These are phyloP conservation scores for Serendipita sp. DNA, from an alignment of 768 basidiomycete species.

Conservation along the genomic window DNA sequence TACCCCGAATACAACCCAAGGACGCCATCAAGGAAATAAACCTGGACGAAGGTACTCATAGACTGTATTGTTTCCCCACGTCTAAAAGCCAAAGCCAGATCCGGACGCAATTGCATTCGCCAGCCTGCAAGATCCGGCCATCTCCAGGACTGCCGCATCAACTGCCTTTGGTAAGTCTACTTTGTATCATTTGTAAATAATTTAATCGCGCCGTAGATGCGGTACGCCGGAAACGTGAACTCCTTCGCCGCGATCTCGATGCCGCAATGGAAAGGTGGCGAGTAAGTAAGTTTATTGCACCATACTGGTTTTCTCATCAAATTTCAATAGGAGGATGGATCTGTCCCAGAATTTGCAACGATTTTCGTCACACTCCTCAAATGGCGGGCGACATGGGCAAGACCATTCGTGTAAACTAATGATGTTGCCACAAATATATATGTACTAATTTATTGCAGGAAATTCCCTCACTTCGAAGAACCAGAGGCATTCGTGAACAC, in stretches of 20 bases:
- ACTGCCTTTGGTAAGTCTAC: background rate
- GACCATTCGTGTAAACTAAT: background rate
- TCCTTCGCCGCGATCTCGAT: background rate
- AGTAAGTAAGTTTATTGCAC: background rate
- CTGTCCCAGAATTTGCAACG: background rate
- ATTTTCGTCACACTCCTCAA: background rate
- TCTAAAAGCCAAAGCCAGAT: background rate
- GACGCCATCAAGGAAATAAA: background rate
- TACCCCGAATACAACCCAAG: background rate
- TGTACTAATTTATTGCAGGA: no score
- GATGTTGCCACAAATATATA: no score
- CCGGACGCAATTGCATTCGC: background rate
- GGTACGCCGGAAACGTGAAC: background rate
- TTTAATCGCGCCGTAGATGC: background rate
- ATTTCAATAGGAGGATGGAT: background rate
- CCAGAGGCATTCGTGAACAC: background rate
- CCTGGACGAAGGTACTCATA: background rate
- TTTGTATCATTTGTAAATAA: background rate
- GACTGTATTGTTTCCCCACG: background rate
- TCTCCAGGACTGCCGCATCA: background rate
- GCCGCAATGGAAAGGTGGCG: background rate
- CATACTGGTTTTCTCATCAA: background rate
- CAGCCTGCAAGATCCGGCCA: background rate
- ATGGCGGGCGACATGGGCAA: background rate
- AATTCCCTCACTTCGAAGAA: no score